A percentile compares a stretch with the other conserved stretches of the same genome.
phyloP scores from a whole-genome alignment of 306 rosid genomes.

The Trichosanthes truncata region DNA sequence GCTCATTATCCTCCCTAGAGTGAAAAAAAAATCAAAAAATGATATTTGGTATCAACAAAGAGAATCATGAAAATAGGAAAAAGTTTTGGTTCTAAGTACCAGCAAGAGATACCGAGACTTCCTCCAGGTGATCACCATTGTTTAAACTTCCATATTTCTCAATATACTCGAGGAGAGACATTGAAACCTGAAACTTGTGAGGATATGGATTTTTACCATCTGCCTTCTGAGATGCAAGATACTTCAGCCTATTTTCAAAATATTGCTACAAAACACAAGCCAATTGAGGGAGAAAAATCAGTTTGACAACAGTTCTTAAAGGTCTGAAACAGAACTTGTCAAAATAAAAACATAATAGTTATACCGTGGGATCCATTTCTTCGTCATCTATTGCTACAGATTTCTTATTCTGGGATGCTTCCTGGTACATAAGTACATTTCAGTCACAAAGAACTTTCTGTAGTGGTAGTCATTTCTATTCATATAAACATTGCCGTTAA shows the following conservation, averaged over 20 bases:
- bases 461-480: neutral
- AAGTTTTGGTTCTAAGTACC: slow-evolving; percentile 27
- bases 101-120: slow-evolving; percentile 47
- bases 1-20: slow-evolving; percentile 47
- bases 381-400: slow-evolving; percentile 54
- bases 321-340: neutral
- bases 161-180: slow-evolving; percentile 38
- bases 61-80: neutral
- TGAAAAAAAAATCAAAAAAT: neutral
- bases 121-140: slow-evolving; percentile 73
- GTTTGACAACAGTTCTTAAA: neutral
- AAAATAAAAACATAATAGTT: neutral
- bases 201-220: slow-evolving; percentile 69
- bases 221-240: slow-evolving; percentile 42
- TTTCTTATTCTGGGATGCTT: slow-evolving; percentile 52
- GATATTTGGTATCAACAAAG: neutral
- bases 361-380: slow-evolving; percentile 86
- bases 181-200: slow-evolving; percentile 59
- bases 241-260: slow-evolving; percentile 63
- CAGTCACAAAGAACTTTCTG: neutral
- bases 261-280: slow-evolving; percentile 54
- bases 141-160: slow-evolving; percentile 34
- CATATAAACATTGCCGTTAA: neutral
- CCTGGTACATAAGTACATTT: slow-evolving; percentile 26
- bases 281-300: neutral